phyloP scores from a whole-genome alignment of 78 protist species.

The Dictyostelium purpureum region DNA sequence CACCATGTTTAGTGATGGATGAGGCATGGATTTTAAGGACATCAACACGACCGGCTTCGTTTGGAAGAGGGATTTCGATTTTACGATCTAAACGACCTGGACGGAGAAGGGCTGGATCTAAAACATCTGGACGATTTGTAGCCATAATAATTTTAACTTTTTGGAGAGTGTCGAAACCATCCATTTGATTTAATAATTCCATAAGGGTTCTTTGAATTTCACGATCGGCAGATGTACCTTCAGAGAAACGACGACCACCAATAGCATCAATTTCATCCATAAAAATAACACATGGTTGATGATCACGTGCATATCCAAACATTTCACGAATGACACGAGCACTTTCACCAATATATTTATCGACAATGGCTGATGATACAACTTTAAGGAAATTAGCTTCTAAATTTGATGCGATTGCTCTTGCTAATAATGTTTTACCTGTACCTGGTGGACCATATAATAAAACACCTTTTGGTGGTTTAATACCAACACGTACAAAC shows the following conservation, averaged over 20 bases:
- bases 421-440: slow-evolving; percentile 99
- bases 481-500: slow-evolving; percentile 98
- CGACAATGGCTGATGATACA: slow-evolving; percentile 98
- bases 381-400: slow-evolving; percentile 99
- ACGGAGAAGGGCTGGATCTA: slow-evolving; percentile 98
- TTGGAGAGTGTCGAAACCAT: slow-evolving; percentile 98
- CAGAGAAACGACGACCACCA: slow-evolving; percentile 98
- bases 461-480: slow-evolving; percentile 99
- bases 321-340: slow-evolving; percentile 99
- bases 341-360: slow-evolving; percentile 99
- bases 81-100: slow-evolving; percentile 96
- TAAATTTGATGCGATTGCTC: slow-evolving; percentile 97
- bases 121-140: slow-evolving; percentile 98
- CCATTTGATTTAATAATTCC: slow-evolving; percentile 99
- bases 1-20: slow-evolving; percentile 94
- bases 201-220: slow-evolving; percentile 99
- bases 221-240: slow-evolving; percentile 98
- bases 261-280: slow-evolving; percentile 99
- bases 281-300: slow-evolving; percentile 99
- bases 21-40: slow-evolving; percentile 98
- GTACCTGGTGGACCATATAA: slow-evolving; percentile 99
- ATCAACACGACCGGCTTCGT: slow-evolving; percentile 95
- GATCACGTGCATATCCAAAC: slow-evolving; percentile 98
- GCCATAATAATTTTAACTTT: slow-evolving; percentile 99
- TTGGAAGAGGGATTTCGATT: slow-evolving; percentile 99